phyloP scores from a whole-genome alignment of 805 yeast genomes.

The Candida pseudofarinosa region DNA sequence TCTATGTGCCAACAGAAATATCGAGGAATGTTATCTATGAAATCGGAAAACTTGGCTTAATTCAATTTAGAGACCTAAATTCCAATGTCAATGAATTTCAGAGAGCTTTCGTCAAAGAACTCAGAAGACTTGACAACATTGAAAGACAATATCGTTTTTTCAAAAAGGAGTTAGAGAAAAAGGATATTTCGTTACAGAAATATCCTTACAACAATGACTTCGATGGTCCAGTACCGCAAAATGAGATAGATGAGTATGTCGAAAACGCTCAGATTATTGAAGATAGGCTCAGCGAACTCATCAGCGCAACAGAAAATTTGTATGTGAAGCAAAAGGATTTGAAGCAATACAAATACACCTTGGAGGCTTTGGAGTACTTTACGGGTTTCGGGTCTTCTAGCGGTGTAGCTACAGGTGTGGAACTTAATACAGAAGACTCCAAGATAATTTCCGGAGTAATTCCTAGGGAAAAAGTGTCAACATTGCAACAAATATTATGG shows the following conservation, averaged over 20 bases:
- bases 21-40: constrained; percentile 82
- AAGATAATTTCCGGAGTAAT: constrained; percentile 77
- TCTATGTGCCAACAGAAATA: constrained; percentile 86
- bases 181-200: constrained; percentile 35
- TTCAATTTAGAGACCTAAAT: constrained; percentile 86
- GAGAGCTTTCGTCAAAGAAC: constrained; percentile 84
- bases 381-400: constrained; percentile 24
- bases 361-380: constrained; percentile 34
- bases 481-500: constrained; percentile 83
- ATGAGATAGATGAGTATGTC: constrained; percentile 69
- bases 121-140: constrained; percentile 77
- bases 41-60: constrained; percentile 78
- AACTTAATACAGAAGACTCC: constrained; percentile 7
- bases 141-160: constrained; percentile 65
- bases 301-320: constrained; percentile 63
- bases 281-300: constrained; percentile 66
- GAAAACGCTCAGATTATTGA: constrained; percentile 65
- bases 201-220: constrained; percentile 23
- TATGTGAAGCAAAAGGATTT: constrained; percentile 59
- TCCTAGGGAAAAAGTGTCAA: constrained; percentile 60
- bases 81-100: constrained; percentile 78
- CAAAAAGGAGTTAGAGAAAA: constrained; percentile 47
- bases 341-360: constrained; percentile 61
- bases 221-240: constrained; percentile 34
- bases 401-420: constrained; percentile 12